These are phyloP conservation scores for Coccomyxa subellipsoidea DNA, from an alignment of 163 green algal genomes.

Conservation along the genomic window DNA sequence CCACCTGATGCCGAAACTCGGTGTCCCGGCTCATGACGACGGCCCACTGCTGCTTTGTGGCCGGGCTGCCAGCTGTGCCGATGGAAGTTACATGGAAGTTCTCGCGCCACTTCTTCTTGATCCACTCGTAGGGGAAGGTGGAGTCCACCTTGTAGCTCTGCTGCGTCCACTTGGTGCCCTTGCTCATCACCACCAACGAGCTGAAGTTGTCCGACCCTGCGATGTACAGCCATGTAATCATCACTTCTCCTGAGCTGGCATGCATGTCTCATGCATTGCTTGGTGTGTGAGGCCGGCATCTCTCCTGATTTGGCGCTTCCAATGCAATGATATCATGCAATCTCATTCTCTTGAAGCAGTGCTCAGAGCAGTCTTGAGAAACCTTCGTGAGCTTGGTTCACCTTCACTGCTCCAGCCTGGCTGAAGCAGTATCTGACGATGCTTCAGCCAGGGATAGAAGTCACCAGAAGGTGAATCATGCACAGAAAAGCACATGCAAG, in stretches of 20 bases:
- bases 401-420: too few species aligned
- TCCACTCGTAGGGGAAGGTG: slow-evolving; percentile 58
- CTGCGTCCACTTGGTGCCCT: slow-evolving; percentile 52
- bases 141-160: slow-evolving; percentile 60
- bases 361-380: too few species aligned
- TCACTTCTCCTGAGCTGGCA: not conserved
- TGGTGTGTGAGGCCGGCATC: too few species aligned
- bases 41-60: slow-evolving; percentile 36
- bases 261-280: too few species aligned
- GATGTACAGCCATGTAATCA: slow-evolving; percentile 6
- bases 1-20: slow-evolving; percentile 36
- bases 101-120: slow-evolving; percentile 62
- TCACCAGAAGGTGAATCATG: too few species aligned
- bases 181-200: slow-evolving; percentile 53
- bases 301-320: too few species aligned
- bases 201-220: slow-evolving; percentile 18
- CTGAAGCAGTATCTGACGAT: too few species aligned
- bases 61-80: slow-evolving; percentile 22
- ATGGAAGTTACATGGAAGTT: slow-evolving; percentile 51
- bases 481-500: too few species aligned
- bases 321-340: too few species aligned
- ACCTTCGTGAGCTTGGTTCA: too few species aligned
- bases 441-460: too few species aligned
- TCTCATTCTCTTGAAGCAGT: too few species aligned
- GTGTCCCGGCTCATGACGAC: slow-evolving; percentile 50